Base-by-base conservation (phyloP, 164 flowering plant genomes). In the Protea cynaroides region DNA sequence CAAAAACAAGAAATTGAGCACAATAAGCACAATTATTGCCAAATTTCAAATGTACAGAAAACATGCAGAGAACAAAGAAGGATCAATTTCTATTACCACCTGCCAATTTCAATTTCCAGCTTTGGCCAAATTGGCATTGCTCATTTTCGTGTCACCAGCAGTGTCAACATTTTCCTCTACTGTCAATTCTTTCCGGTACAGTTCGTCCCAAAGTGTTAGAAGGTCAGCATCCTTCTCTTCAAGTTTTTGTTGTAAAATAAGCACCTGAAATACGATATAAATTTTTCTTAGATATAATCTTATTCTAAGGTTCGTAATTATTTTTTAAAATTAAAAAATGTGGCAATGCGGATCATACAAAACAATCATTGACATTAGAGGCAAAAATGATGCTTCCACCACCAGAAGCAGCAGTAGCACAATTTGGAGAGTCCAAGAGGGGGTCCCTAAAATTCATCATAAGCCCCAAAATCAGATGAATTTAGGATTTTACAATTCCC, bases 201-300 rank as follows among this genome's bases (percentile, higher is more conserved):
- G 71, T 75, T 86, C 80, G 14, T 72, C 66, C 75, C 75, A 88
- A 64, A 91, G 70, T 58, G 76, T 84, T 34, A 66, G 49, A 46
- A 91, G 59, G 60, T 84, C 89, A 0, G 59, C 55, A 58, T 91
- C 96, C 76, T 71, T 88, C 68, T 84, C 94, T 70, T 86, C 87
- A 18, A 94, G 72, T 59, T 66, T 79, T 63, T 83, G 89, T 72
- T 84, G 89, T 76, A 88, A 72, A 34, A 80, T 76, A 11, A 84
- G 72, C 44, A 81, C 94, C 99, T 94, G 82, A 66, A 67, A 34
- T 34, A 47, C 24, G 1, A 54, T 56, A 14, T 15, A 44, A 44
- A 5, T 49, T 49, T 49, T 14, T 15, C 15, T 4, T 18, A 49
- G 17, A 23, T 8, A 15, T 8, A 19, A 40, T 13, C 25, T 58